Evolutionary conservation across 139 green algal species (phyloP).

Genomic region (Chlorella sp.): DNA sequence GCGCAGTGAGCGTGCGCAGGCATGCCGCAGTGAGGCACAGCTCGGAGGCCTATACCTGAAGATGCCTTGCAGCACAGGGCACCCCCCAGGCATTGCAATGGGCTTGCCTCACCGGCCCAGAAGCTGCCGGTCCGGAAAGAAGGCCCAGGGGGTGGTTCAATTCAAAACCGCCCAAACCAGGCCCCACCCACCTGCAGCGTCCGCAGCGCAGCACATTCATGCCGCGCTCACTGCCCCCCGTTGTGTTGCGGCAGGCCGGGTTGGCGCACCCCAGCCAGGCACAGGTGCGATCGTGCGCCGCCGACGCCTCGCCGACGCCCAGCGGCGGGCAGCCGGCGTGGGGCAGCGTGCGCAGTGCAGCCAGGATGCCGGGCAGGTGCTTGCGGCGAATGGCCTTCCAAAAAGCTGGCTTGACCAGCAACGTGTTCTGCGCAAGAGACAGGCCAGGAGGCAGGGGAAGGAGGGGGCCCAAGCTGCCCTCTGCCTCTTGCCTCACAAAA

Average conservation of each 20-base stretch:
- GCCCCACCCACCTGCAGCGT: neutral
- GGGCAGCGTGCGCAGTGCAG: neutral
- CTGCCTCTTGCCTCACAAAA: no score
- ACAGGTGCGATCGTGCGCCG: neutral
- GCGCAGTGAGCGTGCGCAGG: neutral
- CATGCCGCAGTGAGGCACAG: no score
- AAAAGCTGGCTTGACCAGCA: neutral
- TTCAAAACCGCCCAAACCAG: no score
- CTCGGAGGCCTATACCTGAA: no score
- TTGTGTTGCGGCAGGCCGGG: neutral
- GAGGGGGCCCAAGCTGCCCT: no score
- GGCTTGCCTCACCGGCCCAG: no score
- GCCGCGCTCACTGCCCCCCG: neutral
- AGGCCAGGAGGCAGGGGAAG: no score
- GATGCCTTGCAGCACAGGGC: no score
- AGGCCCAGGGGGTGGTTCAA: no score
- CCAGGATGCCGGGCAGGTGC: neutral
- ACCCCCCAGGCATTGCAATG: no score
- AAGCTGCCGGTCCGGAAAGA: no score
- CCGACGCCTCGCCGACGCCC: neutral
- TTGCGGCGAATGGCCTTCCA: neutral
- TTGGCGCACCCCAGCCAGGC: conserved; percentile 3
- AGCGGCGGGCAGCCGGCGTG: neutral
- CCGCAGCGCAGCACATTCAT: neutral
- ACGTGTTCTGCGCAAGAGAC: neutral